Conservation (phyloP, 2,329 filamentous ascomycete genomes). For the Fusarium brevicatenulatum region DNA sequence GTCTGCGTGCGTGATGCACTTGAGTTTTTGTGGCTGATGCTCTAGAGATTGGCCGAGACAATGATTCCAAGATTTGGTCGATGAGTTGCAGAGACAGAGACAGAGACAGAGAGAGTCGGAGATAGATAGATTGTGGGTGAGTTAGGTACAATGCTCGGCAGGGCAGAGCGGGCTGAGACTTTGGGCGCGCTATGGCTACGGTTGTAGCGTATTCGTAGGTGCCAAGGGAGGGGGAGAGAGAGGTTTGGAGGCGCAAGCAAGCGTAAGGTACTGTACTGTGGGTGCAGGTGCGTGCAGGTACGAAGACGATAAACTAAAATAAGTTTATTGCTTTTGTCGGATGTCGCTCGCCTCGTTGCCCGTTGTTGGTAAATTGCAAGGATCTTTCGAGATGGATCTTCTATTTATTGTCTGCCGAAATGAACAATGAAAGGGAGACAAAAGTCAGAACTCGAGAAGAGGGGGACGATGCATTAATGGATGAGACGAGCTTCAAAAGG, state of each 20-base stretch:
- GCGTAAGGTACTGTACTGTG: not conserved
- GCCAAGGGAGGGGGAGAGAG: slow-evolving; percentile 12
- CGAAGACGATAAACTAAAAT: not conserved
- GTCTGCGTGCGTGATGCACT: slow-evolving; percentile 6
- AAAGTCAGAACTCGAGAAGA: slow-evolving; percentile 14
- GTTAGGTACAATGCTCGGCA: slow-evolving; percentile 1
- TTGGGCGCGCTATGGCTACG: slow-evolving; percentile 24
- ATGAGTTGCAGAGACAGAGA: not conserved
- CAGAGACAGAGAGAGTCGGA: not conserved
- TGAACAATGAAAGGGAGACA: slow-evolving; percentile 20
- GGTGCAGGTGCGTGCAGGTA: not conserved
- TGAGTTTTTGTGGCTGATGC: not conserved
- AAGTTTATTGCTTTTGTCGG: slow-evolving; percentile 28
- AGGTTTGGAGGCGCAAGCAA: not conserved
- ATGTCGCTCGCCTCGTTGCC: slow-evolving; percentile 24
- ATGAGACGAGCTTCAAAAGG: not conserved
- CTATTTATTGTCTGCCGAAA: slow-evolving; percentile 31
- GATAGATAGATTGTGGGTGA: slow-evolving; percentile 6
- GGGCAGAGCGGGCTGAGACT: slow-evolving; percentile 33
- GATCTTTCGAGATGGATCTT: slow-evolving; percentile 14
- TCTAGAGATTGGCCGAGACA: not conserved
- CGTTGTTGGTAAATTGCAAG: slow-evolving; percentile 15
- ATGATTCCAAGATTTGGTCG: not conserved
- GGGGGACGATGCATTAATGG: not conserved
- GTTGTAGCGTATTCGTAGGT: slow-evolving; percentile 21